Evolutionary conservation across 441 rosid genomes (phyloP).

Genomic region (Cnidoscolus chayamansa): DNA sequence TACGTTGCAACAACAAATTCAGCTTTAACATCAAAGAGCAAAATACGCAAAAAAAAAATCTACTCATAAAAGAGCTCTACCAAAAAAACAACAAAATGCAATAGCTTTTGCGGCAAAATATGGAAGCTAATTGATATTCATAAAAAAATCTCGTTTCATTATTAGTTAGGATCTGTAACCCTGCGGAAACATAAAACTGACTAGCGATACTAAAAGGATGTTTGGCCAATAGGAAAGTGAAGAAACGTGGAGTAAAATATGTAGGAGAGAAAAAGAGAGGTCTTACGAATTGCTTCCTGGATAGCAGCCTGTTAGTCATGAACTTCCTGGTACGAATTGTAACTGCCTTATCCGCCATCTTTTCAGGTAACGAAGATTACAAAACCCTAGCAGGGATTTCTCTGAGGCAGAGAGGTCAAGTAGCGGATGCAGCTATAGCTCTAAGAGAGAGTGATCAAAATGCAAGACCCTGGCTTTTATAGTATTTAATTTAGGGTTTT

Average conservation of each 20-base stretch:
- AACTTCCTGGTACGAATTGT: constrained; percentile 80
- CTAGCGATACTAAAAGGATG: neutral
- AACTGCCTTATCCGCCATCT: constrained; percentile 86
- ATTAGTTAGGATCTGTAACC: neutral
- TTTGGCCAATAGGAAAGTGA: neutral
- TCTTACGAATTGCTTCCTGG: constrained; percentile 89
- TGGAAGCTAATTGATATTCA: neutral
- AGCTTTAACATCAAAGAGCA: neutral
- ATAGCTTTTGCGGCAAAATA: neutral
- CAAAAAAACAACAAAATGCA: neutral
- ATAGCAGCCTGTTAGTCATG: constrained; percentile 87
- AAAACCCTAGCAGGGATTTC: neutral
- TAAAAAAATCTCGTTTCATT: neutral
- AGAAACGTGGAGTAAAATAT: neutral
- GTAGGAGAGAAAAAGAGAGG: neutral
- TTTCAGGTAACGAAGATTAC: constrained; percentile 3
- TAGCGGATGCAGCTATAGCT: neutral
- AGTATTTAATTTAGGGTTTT: constrained; percentile 24
- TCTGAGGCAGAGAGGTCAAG: neutral
- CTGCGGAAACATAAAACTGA: neutral
- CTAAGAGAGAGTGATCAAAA: neutral
- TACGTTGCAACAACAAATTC: neutral
- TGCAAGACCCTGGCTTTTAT: constrained; percentile 31
- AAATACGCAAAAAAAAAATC: neutral
- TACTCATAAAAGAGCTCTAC: no score